Evolutionary conservation across 805 yeast species (phyloP).

Genomic region (Tetrapisispora phaffii): DNA sequence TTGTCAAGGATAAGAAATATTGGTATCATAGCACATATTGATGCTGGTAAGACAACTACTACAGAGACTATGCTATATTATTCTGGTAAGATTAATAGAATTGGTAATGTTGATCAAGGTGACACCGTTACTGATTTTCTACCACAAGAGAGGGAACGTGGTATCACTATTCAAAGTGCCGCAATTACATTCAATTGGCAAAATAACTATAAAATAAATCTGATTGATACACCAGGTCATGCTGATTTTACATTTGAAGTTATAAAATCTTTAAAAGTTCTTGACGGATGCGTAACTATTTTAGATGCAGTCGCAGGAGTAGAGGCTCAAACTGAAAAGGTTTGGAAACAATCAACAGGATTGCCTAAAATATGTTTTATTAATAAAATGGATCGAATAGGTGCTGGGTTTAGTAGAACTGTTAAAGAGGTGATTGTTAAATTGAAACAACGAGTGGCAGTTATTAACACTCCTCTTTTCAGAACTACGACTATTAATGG

Average conservation of each 20-base stretch:
- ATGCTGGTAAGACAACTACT: slow-evolving; percentile 97
- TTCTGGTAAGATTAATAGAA: slow-evolving; percentile 65
- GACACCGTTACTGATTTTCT: slow-evolving; percentile 91
- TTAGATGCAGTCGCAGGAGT: slow-evolving; percentile 96
- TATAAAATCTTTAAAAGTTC: slow-evolving; percentile 73
- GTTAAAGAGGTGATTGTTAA: slow-evolving; percentile 74
- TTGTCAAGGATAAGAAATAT: slow-evolving; percentile 54
- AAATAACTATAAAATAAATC: slow-evolving; percentile 53
- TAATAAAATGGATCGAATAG: slow-evolving; percentile 93
- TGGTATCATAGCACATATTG: slow-evolving; percentile 97
- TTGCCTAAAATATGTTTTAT: slow-evolving; percentile 76
- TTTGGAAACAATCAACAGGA: slow-evolving; percentile 77
- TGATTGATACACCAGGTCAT: slow-evolving; percentile 97
- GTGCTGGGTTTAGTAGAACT: slow-evolving; percentile 89
- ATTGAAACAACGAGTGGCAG: slow-evolving; percentile 60
- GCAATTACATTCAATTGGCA: slow-evolving; percentile 90
- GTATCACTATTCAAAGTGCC: slow-evolving; percentile 94
- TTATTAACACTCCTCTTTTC: slow-evolving; percentile 73
- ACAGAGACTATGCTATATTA: slow-evolving; percentile 92
- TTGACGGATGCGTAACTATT: slow-evolving; percentile 90
- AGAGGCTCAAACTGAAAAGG: slow-evolving; percentile 95
- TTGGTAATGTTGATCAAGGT: slow-evolving; percentile 94
- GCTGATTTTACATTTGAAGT: slow-evolving; percentile 97
- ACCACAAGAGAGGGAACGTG: slow-evolving; percentile 83
- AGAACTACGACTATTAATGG: slow-evolving; percentile 27